phyloP scores from a whole-genome alignment of 345 rosid species.

The Lepidium sativum region DNA sequence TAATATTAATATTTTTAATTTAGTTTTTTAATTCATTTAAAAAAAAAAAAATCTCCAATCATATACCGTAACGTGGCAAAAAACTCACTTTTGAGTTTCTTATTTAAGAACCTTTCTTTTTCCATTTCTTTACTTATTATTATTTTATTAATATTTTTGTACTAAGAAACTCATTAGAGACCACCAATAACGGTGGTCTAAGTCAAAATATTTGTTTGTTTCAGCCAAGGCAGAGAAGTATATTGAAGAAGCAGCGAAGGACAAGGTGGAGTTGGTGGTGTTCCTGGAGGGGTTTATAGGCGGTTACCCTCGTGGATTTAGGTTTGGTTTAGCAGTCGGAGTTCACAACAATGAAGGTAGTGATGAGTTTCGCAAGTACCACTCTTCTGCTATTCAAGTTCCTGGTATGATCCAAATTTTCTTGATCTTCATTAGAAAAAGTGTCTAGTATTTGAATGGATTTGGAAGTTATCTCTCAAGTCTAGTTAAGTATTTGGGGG shows the following conservation, averaged over 20 bases:
- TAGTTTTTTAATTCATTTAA: too few relatives aligned
- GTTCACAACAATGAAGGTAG: slow-evolving; percentile 54
- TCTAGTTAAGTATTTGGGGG: background rate
- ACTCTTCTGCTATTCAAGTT: slow-evolving; percentile 59
- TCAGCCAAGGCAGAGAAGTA: slow-evolving; percentile 65
- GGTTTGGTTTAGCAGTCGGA: slow-evolving; percentile 58
- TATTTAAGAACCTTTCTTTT: too few relatives aligned
- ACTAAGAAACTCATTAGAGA: too few relatives aligned
- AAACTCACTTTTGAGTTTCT: too few relatives aligned
- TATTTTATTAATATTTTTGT: too few relatives aligned
- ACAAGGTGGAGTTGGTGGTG: slow-evolving; percentile 48
- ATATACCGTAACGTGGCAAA: too few relatives aligned
- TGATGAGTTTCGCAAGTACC: slow-evolving; percentile 76
- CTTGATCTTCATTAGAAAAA: background rate
- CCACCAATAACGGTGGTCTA: too few relatives aligned
- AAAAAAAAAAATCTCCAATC: too few relatives aligned
- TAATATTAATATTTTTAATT: too few relatives aligned
- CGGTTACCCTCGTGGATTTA: slow-evolving; percentile 82
- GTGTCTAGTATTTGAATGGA: background rate
- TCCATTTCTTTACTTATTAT: too few relatives aligned
- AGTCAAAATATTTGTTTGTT: background rate
- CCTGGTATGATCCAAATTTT: slow-evolving; percentile 8
- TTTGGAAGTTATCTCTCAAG: background rate
- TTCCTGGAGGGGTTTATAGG: slow-evolving; percentile 85
- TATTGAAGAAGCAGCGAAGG: slow-evolving; percentile 69